These are phyloP conservation scores for Leccinellum luteum DNA, from an alignment of 768 basidiomycete species.

Conservation along the genomic window DNA sequence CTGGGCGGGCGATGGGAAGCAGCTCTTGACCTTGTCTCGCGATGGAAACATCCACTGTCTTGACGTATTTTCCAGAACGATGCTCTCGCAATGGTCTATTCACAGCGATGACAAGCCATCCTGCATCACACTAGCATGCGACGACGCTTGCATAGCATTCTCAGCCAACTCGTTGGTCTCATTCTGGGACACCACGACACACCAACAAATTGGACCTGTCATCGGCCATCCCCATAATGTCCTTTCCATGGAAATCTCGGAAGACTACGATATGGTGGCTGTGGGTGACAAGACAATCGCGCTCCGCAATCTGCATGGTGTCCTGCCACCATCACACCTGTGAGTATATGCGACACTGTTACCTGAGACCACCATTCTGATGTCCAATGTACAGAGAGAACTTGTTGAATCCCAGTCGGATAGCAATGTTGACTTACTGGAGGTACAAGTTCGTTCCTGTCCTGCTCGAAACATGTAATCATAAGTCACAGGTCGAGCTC, in stretches of 20 bases:
- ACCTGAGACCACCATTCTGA: not conserved
- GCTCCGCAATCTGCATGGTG: not conserved
- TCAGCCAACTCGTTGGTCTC: not conserved
- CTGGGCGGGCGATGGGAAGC: too few relatives aligned
- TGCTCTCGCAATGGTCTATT: too few relatives aligned
- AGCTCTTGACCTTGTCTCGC: too few relatives aligned
- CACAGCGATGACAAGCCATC: too few relatives aligned
- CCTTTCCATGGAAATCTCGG: not conserved
- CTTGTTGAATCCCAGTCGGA: not conserved
- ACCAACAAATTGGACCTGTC: not conserved
- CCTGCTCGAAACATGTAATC: not conserved
- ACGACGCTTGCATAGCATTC: not conserved
- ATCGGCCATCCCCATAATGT: not conserved
- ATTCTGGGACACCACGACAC: not conserved
- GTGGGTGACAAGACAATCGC: not conserved
- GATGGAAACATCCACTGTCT: too few relatives aligned
- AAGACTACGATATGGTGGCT: not conserved
- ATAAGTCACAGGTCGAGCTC: not conserved
- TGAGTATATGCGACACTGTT: not conserved
- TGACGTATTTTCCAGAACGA: too few relatives aligned
- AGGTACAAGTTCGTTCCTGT: not conserved
- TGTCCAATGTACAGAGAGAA: not conserved
- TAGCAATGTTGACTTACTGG: not conserved
- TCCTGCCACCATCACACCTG: not conserved
- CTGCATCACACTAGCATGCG: not conserved